phyloP scores from a whole-genome alignment of 2,329 filamentous ascomycete genomes.

The Colletotrichum tropicicola region DNA sequence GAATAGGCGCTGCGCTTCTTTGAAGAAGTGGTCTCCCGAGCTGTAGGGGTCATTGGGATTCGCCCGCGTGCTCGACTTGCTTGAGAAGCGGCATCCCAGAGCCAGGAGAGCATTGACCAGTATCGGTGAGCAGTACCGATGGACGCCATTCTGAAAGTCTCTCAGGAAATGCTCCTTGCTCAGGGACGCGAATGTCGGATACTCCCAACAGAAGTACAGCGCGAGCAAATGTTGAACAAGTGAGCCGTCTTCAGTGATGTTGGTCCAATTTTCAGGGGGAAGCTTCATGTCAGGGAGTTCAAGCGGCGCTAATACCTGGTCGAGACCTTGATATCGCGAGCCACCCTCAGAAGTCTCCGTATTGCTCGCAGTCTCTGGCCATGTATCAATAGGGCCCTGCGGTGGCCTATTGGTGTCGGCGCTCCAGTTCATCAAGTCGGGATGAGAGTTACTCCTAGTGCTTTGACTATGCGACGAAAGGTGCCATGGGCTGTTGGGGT shows the following conservation, averaged over 20 bases:
- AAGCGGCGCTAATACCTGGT: slow-evolving; percentile 58
- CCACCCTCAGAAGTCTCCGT: slow-evolving; percentile 35
- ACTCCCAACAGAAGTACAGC: slow-evolving; percentile 80
- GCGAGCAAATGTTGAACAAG: slow-evolving; percentile 72
- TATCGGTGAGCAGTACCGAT: slow-evolving; percentile 73
- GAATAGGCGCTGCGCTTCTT: slow-evolving; percentile 71
- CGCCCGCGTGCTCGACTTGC: slow-evolving; percentile 69
- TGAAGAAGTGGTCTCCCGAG: slow-evolving; percentile 79
- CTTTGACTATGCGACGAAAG: slow-evolving; percentile 56
- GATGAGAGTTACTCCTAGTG: slow-evolving; percentile 55
- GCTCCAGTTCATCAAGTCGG: slow-evolving; percentile 57
- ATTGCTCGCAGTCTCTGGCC: slow-evolving; percentile 54
- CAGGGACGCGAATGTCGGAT: slow-evolving; percentile 78
- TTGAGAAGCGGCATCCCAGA: slow-evolving; percentile 75
- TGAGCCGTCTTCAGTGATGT: slow-evolving; percentile 63
- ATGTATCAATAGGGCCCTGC: slow-evolving; percentile 57
- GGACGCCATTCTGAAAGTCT: slow-evolving; percentile 69
- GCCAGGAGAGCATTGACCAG: slow-evolving; percentile 73
- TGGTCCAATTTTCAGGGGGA: slow-evolving; percentile 64
- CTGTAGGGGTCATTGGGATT: slow-evolving; percentile 69
- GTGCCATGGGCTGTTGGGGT: slow-evolving; percentile 58
- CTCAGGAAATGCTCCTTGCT: slow-evolving; percentile 76
- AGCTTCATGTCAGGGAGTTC: slow-evolving; percentile 53
- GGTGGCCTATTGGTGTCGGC: slow-evolving; percentile 48
- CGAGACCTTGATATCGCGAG: slow-evolving; percentile 43